Conservation (phyloP, 1,284 basidiomycete genomes). For the Mixia osmundae region DNA sequence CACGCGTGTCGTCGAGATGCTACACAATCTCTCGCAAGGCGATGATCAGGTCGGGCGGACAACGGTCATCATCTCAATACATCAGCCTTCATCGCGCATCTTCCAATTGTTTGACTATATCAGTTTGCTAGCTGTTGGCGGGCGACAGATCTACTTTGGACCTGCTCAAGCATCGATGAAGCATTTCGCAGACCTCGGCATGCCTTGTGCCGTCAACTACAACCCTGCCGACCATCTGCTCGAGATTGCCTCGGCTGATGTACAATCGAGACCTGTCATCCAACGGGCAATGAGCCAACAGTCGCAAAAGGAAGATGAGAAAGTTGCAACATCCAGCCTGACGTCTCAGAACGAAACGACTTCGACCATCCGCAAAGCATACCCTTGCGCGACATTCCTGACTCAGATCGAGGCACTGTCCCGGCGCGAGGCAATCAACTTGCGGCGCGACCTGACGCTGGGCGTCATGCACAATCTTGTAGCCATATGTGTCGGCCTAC, state of each 20-base stretch:
- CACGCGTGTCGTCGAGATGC: constrained; percentile 44
- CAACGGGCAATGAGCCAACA: background rate
- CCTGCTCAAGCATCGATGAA: constrained; percentile 40
- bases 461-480: constrained; percentile 51
- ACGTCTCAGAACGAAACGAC: background rate
- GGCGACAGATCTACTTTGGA: constrained; percentile 48
- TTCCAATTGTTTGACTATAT: constrained; percentile 52
- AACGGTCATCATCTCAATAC: constrained; percentile 59
- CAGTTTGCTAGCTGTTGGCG: constrained; percentile 49
- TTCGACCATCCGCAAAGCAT: constrained; percentile 3
- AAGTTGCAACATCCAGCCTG: background rate
- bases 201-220: constrained; percentile 40
- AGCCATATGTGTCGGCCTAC: constrained; percentile 43
- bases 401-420: constrained; percentile 60
- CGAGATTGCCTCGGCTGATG: constrained; percentile 35
- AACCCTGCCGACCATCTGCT: constrained; percentile 74
- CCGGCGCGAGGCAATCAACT: constrained; percentile 55
- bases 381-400: constrained; percentile 37
- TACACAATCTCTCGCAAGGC: constrained; percentile 38
- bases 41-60: constrained; percentile 34
- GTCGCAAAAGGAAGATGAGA: background rate
- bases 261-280: background rate
- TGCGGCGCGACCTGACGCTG: constrained; percentile 52
- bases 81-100: constrained; percentile 11
- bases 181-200: constrained; percentile 33